Evolutionary conservation across 495 filamentous ascomycete genomes (phyloP), one percentile per base, ranked within the genome.

Genomic region (Parathielavia hyrcaniae): DNA sequence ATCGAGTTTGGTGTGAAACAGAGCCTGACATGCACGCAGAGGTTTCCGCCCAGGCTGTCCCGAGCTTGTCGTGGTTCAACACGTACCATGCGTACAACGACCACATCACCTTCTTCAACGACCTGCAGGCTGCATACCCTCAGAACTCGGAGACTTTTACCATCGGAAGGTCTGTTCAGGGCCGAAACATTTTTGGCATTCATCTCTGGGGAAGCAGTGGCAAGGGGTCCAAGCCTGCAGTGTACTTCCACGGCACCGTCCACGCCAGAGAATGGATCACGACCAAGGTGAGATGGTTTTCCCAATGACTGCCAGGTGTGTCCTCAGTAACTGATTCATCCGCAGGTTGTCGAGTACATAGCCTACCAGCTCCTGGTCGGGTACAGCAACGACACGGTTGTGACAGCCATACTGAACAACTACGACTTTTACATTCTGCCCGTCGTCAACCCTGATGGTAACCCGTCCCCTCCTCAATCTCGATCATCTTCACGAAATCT

Each of bases 231-330:
- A 81, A 80, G 69, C 79, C 80, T 10, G 83, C 79, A 10, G 72
- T 84, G 39, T 72, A 83, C 58, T 79, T 80, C 64, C 82, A 86
- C 61, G 79, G 78, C 11, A 85, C 79, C 35, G 83, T 85, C 23
- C 83, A 86, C 65, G 83, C 83, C 8, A 64, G 83, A 13, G 83
- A 86, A 69, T 86, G 83, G 83, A 83, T 86, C 55, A 77, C 79
- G 14, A 77, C 79, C 14, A 73, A 71, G 65, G 74, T 77, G 16
- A 47, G 44, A 22, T 26, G 7, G n/a, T 16, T 14, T 23, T 9
- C 6, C 12, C 17, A 7, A 6, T 35, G 4, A 16, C 16, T 19
- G 23, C 32, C 5, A 7, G 12, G 2, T 32, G 14, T 17, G 5
- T 19, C 1, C 6, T 16, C 3, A 34, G 1, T 19, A 8, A n/a